Base-by-base conservation (phyloP, 306 rosid species). In the Cucurbita pepo region DNA sequence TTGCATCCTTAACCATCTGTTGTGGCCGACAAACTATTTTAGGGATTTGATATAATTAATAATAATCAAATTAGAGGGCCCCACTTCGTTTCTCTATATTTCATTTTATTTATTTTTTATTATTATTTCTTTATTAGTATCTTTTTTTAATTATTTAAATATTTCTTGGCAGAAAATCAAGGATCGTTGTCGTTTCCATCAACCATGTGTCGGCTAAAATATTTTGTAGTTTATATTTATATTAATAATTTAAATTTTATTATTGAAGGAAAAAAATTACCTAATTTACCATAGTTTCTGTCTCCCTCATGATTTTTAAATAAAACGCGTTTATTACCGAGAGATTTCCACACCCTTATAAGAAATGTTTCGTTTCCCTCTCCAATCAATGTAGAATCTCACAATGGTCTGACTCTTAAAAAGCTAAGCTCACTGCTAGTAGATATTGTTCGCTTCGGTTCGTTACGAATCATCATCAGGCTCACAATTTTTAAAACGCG, bases 21-120 rank as follows among this genome's bases (percentile, higher is more conserved):
- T 16, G 30, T 51, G 74, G 74, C 74, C 59, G 58, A 69, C 73
- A 50, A 69, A 65, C 18, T n/a, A 43, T 12, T 45, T 64, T 64
- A 64, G 53, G 22, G 55, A 21, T 14, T 11, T 44, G 5, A 10
- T 65, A 18, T 47, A 67, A 44, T 19, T 64, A 65, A 12, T 13
- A 47, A 13, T 47, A 6, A 47, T 67, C 48, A 14, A 65, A 10
- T 67, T 67, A 67, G 72, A 0, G 73, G 56, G 53, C 5, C 73
- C 73, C 18, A 13, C 41, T 50, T 50, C 44, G 8, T 8, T 30
- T 14, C 18, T 4, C n/a, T 14, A 47, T 30, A 30, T 30, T 30
- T 30, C 34, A 30, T 30, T 30, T 30, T 30, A 30, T 30, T 30
- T 30, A 30, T 30, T 30, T 30, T 1, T 36, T 37, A 15, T 60